phyloP scores from a whole-genome alignment of 208 protist species.

The Wallacemonas sp. region DNA sequence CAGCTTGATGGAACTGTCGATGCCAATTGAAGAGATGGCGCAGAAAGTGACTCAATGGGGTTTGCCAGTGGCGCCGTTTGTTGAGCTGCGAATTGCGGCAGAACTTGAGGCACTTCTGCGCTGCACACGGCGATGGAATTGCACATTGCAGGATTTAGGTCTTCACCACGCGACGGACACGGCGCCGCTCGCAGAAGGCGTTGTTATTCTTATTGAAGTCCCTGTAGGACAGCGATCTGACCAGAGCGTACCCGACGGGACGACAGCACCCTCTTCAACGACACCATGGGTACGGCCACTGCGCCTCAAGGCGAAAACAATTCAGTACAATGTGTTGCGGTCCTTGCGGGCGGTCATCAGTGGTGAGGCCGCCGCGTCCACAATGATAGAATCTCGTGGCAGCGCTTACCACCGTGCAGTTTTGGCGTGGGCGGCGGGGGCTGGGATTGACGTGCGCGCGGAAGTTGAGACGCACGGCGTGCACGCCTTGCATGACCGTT shows the following conservation, averaged over 20 bases:
- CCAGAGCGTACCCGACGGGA: too few species aligned
- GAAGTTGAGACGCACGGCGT: constrained; percentile 35
- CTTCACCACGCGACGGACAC: constrained; percentile 14
- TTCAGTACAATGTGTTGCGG: constrained; percentile 74
- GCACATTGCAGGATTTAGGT: constrained; percentile 24
- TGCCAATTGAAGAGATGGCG: constrained; percentile 33
- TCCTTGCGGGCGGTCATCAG: constrained; percentile 64
- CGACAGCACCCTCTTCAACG: neutral
- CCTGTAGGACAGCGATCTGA: too few species aligned
- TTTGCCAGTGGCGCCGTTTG: constrained; percentile 32
- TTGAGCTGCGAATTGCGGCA: constrained; percentile 7
- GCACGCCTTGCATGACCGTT: constrained; percentile 30
- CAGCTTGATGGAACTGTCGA: constrained; percentile 43
- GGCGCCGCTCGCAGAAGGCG: constrained; percentile 71
- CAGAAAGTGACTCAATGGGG: constrained; percentile 42
- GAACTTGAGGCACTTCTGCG: constrained; percentile 34
- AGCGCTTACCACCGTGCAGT: constrained; percentile 60
- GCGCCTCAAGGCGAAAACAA: constrained; percentile 84
- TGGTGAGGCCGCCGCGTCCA: constrained; percentile 30
- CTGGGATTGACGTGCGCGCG: constrained; percentile 17
- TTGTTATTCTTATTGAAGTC: constrained; percentile 68
- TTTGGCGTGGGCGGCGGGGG: constrained; percentile 37
- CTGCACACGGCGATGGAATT: constrained; percentile 35
- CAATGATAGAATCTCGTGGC: constrained; percentile 24
- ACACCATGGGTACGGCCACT: constrained; percentile 43